Evolutionary conservation across 495 filamentous ascomycete species (phyloP), one percentile per base, ranked within the genome.

Genomic region (Penicillium ucsense): DNA sequence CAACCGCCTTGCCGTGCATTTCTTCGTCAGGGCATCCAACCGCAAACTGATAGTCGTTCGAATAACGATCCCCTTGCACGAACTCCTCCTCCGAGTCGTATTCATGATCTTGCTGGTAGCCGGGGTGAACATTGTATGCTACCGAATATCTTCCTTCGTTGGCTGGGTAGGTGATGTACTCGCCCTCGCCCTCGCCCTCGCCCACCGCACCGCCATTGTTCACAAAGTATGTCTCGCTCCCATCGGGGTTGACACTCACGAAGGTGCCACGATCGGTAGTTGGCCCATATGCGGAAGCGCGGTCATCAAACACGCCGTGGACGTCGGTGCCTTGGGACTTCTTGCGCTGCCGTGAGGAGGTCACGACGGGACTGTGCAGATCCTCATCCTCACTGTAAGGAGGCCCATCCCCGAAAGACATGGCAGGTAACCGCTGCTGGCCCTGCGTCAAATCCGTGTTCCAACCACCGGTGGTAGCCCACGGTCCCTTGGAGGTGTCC

Each of bases 361-460:
- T 81, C 41, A 86, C 79, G 3, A 95, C 86, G 5, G 91, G 91
- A 57, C 88, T 94, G 57, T 94, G 88, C 40, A 97, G 68, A 65
- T 97, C 91, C 57, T 95, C 90, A 64, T 97, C 91, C 65, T 97
- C 91, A 64, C 86, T 94, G 74, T 87, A 97, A n/a, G 91, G 91
- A 4, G 91, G 91, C 3, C 91, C 92, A 64, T 94, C 91, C 8
- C 76, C 83, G 60, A 95, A 94, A 10, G 88, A 82, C 60, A 94
- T 90, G 10, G 86, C 80, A 8, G 92, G 85, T 30, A 94, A 69
- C 55, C 90, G 82, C 74, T 83, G 57, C 37, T 67, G 61, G n/a
- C 64, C 63, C 49, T 68, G 61, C 48, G 59, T 61, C 47, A 60
- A 62, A 32, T 76, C 72, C 6, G 61, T 66, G 38, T 64, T 69